Evolutionary conservation across 768 basidiomycete genomes (phyloP), one percentile per base, ranked within the genome.

Genomic region (Plicaturopsis crispa): DNA sequence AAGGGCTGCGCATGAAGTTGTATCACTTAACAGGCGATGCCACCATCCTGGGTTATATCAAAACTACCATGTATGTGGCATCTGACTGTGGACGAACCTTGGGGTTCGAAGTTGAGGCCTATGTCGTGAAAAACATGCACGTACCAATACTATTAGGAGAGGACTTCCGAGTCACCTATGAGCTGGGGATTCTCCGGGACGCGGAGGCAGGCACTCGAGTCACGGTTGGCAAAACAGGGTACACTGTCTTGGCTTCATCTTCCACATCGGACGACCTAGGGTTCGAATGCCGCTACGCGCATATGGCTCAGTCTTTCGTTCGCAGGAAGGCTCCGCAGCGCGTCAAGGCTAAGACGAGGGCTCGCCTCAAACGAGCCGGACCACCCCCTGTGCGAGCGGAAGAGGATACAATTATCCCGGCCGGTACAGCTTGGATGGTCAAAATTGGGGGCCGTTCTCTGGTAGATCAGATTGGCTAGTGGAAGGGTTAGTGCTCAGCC

Each of bases 251-350:
- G 36, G 51, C 35, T 33, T 50, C 17, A 2, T 48, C 47, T 1
- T 45, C 53, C 0, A 40, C 50, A 0, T 20, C 39, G 0, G 48
- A 50, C 0, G 43, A 49, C n/a, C 31, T 54, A 0, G 53, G 50
- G 0, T 54, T 54, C 24, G 45, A 48, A 32, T 36, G 50, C 4
- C 33, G 48, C 0, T 32, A 40, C 21, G 44, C 51, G 0, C 46
- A 34, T 18, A 38, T 23, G 0, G 28, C 18, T 0, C 33, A 44
- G 22, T 45, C 41, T 4, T 47, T 36, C 22, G 35, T 47, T 1
- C 24, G 43, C 13, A 10, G 37, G 4, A 39, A 38, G 30, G 24
- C 36, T 0, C 18, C 34, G 2, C 13, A 24, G 6, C 20, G 38
- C 4, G 44, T 38, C 0, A 32, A 39, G 8, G 45, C 44, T 1